Base-by-base conservation (phyloP, 2,329 filamentous ascomycete genomes). In the Phyllachora maydis region DNA sequence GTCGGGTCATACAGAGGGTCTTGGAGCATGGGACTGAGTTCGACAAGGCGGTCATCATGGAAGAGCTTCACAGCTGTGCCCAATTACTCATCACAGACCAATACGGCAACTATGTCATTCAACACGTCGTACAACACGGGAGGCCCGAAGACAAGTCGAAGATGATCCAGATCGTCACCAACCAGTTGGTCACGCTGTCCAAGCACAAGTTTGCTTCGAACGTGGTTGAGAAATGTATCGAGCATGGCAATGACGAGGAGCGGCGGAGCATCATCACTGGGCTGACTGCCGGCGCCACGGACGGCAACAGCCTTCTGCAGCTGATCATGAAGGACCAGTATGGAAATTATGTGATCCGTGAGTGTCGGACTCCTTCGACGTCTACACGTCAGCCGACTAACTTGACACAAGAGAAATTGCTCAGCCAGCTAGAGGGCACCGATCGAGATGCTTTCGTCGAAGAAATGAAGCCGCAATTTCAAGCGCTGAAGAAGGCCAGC, bases 201-300 rank as follows among this genome's bases (percentile, higher is more conserved):
- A 92, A 82, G 54, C 81, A 95, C 53, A 98, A 98, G 44, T 90
- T 79, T 39, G 85, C 88, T 1, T 93, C 83, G 39, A 95, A 98
- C 37, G 85, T 98, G 3, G 85, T 98, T 1, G 88, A 98, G 48
- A 85, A 81, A 47, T 91, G 82, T 41, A 73, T 95, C 29, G 57
- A 74, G 26, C 65, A 60, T 34, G 79, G 78, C 11, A 66, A 66
- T 1, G 52, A 63, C 11, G 56, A 70, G 23, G 75, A 91, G 41
- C 69, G 75, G 24, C 60, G 56, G 16, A 57, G 60, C 16, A 81
- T 93, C 28, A 63, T 77, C 25, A 52, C 55, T 23, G 57, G 65
- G 28, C 52, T 83, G 14, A 69, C 61, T 2, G 56, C 57, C 2
- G 42, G 56, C 10, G 64, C 65, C 25, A 58, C 62, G 6, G 65